A percentile compares a stretch with the other conserved stretches of the same genome.
Evolutionary conservation across 2,329 filamentous ascomycete genomes (phyloP).

Genomic region (Alternaria triticimaculans): DNA sequence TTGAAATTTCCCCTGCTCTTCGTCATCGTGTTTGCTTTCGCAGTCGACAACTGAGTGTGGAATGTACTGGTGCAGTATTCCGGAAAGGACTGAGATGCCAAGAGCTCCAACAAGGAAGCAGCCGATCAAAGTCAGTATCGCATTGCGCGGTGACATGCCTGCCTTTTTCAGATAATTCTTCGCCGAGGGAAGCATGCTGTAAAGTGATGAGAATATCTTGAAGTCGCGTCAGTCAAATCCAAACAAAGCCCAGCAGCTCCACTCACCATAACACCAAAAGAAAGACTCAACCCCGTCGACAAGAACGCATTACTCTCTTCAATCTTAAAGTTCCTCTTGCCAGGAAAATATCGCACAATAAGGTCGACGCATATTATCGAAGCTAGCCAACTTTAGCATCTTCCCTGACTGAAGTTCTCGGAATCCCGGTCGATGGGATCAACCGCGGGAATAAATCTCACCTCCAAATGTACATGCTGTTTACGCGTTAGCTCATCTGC

Average conservation of each 20-base stretch:
- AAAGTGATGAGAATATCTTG: constrained; percentile 88
- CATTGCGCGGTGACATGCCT: constrained; percentile 69
- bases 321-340: constrained; percentile 80
- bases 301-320: constrained; percentile 89
- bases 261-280: constrained; percentile 93
- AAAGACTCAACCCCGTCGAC: constrained; percentile 85
- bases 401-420: neutral
- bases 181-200: constrained; percentile 90
- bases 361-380: constrained; percentile 87
- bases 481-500: constrained; percentile 18
- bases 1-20: constrained; percentile 48
- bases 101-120: constrained; percentile 76
- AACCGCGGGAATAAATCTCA: constrained; percentile 15
- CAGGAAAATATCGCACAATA: constrained; percentile 73
- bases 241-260: neutral
- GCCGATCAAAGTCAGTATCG: constrained; percentile 72
- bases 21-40: constrained; percentile 73
- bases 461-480: constrained; percentile 50
- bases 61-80: constrained; percentile 74
- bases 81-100: constrained; percentile 76
- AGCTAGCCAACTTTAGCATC: constrained; percentile 58
- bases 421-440: neutral
- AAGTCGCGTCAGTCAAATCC: constrained; percentile 10
- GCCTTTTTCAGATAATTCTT: constrained; percentile 76
- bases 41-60: constrained; percentile 83